phyloP scores from a whole-genome alignment of 108 stramenopile genomes.

The Ochromonas danica region DNA sequence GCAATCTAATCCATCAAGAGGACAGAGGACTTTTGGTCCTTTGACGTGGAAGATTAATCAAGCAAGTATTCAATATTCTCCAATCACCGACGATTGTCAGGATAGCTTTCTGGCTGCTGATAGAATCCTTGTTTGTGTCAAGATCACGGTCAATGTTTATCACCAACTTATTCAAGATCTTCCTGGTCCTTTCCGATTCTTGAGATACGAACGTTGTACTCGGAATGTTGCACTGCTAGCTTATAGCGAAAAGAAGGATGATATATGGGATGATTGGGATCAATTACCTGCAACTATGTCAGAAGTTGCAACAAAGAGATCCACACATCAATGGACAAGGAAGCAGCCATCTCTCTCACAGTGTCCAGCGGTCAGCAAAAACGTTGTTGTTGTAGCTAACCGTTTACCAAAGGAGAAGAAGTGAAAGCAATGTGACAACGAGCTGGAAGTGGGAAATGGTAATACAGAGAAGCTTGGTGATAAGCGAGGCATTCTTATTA shows the following conservation, averaged over 20 bases:
- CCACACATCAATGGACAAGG: neutral
- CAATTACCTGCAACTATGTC: neutral
- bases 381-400: no score
- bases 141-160: neutral
- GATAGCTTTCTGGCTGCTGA: neutral
- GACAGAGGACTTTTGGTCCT: neutral
- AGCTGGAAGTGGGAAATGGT: no score
- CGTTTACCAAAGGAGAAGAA: no score
- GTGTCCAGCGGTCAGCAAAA: neutral
- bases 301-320: neutral
- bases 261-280: constrained; percentile 1
- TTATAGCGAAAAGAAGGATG: neutral
- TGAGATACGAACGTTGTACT: neutral
- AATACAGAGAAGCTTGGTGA: no score
- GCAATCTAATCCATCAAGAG: neutral
- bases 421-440: no score
- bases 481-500: no score
- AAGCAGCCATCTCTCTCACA: neutral
- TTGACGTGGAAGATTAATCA: neutral
- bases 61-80: neutral
- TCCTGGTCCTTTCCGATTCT: neutral
- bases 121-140: neutral
- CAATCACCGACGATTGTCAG: neutral
- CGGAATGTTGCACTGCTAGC: neutral
- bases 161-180: neutral